phyloP scores from a whole-genome alignment of 192 early-diverging fungal genomes.

The Linnemannia hyalina region DNA sequence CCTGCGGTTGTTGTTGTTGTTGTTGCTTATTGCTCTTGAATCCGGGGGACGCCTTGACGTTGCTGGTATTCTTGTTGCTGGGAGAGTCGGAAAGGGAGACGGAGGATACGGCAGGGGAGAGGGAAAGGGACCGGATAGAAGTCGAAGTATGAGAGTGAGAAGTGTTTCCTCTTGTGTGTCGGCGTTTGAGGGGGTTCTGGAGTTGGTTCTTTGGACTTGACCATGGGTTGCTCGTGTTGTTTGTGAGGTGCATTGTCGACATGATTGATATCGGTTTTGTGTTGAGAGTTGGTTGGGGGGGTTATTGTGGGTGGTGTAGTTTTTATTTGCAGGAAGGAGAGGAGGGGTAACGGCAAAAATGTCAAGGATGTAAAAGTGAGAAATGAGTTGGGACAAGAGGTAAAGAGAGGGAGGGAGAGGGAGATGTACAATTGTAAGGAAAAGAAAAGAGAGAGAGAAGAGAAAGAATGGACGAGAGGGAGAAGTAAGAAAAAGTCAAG shows the following conservation, averaged over 20 bases:
- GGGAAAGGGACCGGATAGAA: slow-evolving; percentile 16
- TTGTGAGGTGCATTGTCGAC: neutral
- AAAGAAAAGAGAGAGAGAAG: slow-evolving; percentile 1
- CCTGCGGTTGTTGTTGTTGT: neutral
- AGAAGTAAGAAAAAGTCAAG: neutral
- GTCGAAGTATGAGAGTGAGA: slow-evolving; percentile 10
- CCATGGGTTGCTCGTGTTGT: slow-evolving; percentile 10
- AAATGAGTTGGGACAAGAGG: neutral
- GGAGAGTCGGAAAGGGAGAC: neutral
- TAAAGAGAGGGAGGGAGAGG: too few relatives aligned
- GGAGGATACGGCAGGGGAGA: slow-evolving; percentile 3
- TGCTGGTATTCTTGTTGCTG: neutral
- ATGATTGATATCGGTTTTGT: neutral
- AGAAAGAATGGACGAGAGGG: neutral
- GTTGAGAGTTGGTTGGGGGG: neutral
- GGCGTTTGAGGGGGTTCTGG: slow-evolving; percentile 33
- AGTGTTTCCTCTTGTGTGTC: slow-evolving; percentile 34
- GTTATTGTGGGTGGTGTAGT: too few relatives aligned
- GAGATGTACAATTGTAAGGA: too few relatives aligned
- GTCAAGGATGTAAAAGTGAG: neutral
- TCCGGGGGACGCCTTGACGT: neutral
- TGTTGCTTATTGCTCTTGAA: slow-evolving; percentile 1
- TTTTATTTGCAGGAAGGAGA: neutral
- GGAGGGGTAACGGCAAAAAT: neutral
- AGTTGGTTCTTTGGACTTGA: slow-evolving; percentile 23